Evolutionary conservation across 2,329 filamentous ascomycete species (phyloP).

Genomic region (Aureobasidium sp.): DNA sequence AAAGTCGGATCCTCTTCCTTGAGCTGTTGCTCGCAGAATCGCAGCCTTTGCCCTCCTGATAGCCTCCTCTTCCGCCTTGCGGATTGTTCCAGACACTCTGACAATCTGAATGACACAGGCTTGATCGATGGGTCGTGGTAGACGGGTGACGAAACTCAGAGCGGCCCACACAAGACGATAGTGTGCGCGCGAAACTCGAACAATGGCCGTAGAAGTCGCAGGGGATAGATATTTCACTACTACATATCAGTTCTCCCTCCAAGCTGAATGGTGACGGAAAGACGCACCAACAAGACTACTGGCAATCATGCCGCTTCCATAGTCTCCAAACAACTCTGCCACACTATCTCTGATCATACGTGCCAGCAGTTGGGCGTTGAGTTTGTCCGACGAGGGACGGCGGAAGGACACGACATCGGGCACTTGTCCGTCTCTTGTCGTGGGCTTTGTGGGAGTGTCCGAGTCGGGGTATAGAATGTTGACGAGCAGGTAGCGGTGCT

Average conservation of each 20-base stretch:
- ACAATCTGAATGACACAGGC: slow-evolving; percentile 77
- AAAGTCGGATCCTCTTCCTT: slow-evolving; percentile 30
- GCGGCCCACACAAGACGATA: slow-evolving; percentile 87
- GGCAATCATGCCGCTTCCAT: slow-evolving; percentile 67
- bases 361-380: slow-evolving; percentile 58
- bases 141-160: slow-evolving; percentile 65
- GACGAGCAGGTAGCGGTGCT: slow-evolving; percentile 91
- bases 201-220: slow-evolving; percentile 89
- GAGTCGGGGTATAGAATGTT: slow-evolving; percentile 75
- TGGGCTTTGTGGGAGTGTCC: slow-evolving; percentile 17
- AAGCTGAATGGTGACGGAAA: not conserved
- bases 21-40: slow-evolving; percentile 54
- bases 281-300: slow-evolving; percentile 58
- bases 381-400: slow-evolving; percentile 64
- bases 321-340: slow-evolving; percentile 74
- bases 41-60: slow-evolving; percentile 67
- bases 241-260: not conserved
- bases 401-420: slow-evolving; percentile 64
- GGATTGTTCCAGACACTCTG: slow-evolving; percentile 84
- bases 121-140: slow-evolving; percentile 53
- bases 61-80: slow-evolving; percentile 83
- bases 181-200: slow-evolving; percentile 72
- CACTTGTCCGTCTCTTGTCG: slow-evolving; percentile 31
- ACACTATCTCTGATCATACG: slow-evolving; percentile 65
- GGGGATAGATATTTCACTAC: slow-evolving; percentile 85